These are phyloP conservation scores for Rosellinia necatrix DNA, from an alignment of 2,329 filamentous ascomycete species.

Conservation along the genomic window DNA sequence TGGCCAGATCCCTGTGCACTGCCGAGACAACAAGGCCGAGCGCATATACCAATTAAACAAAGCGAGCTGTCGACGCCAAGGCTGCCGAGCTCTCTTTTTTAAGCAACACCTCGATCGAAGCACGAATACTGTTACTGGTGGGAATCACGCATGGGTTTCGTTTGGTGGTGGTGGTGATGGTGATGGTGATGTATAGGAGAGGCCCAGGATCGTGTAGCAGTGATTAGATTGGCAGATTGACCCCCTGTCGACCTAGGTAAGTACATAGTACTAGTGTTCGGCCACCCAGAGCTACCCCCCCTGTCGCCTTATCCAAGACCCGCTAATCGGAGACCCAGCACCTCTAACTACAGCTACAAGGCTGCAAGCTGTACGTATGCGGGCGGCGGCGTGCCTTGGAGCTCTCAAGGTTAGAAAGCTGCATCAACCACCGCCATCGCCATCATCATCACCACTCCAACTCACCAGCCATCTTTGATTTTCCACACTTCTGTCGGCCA, in stretches of 20 bases:
- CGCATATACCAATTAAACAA: slow-evolving; percentile 26
- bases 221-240: slow-evolving; percentile 5
- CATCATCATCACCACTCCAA: slow-evolving; percentile 19
- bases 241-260: not conserved
- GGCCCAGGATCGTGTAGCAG: too few relatives aligned
- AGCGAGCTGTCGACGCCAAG: not conserved
- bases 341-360: slow-evolving; percentile 44
- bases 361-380: slow-evolving; percentile 55
- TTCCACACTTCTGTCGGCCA: not conserved
- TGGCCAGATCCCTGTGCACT: not conserved
- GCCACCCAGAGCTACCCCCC: slow-evolving; percentile 38
- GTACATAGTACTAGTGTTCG: slow-evolving; percentile 16
- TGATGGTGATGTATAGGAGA: not conserved
- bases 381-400: slow-evolving; percentile 34
- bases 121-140: not conserved
- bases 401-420: slow-evolving; percentile 25
- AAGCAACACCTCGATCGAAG: not conserved
- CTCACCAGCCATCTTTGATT: slow-evolving; percentile 21
- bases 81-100: not conserved
- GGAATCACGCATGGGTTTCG: not conserved
- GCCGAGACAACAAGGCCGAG: not conserved
- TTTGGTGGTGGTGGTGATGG: not conserved
- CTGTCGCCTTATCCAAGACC: slow-evolving; percentile 16
- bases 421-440: slow-evolving; percentile 16
- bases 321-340: slow-evolving; percentile 6